Evolutionary conservation across 441 rosid species (phyloP).

Genomic region (Hypseocharis bilobata): DNA sequence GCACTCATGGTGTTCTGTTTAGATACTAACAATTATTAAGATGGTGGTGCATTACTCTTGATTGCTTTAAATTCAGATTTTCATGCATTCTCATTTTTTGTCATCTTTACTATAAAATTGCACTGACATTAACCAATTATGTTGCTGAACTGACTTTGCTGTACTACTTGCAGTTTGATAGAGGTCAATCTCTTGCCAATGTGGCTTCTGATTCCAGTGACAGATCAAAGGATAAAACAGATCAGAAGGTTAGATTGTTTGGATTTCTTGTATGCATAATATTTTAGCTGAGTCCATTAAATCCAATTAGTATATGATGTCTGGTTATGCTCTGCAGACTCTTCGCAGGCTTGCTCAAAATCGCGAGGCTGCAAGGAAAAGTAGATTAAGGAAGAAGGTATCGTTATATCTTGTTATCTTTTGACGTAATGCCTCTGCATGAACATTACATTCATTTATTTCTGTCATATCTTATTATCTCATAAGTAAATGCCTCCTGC

Average conservation of each 20-base stretch:
- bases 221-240: conserved; percentile 75
- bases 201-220: conserved; percentile 78
- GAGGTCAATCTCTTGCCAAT: conserved; percentile 27
- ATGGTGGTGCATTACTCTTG: not conserved
- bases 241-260: conserved; percentile 67
- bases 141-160: conserved; percentile 2
- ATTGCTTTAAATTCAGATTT: too few species aligned
- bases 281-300: conserved; percentile 5
- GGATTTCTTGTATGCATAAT: conserved; percentile 12
- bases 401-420: conserved; percentile 5
- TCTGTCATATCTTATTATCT: not conserved
- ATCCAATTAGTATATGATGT: conserved; percentile 16
- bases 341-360: conserved; percentile 99
- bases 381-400: conserved; percentile 92
- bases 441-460: not conserved
- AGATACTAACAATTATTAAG: not conserved
- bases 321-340: conserved; percentile 49
- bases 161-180: conserved; percentile 6
- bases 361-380: conserved; percentile 98
- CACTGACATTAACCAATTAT: not conserved
- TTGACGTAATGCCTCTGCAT: not conserved
- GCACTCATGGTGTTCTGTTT: not conserved
- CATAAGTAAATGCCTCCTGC: not conserved
- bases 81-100: too few species aligned
- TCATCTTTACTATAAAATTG: too few species aligned